Evolutionary conservation across 2,329 filamentous ascomycete species (phyloP), one percentile per base, ranked within the genome.

Genomic region (Cladosporium cucumerinum): DNA sequence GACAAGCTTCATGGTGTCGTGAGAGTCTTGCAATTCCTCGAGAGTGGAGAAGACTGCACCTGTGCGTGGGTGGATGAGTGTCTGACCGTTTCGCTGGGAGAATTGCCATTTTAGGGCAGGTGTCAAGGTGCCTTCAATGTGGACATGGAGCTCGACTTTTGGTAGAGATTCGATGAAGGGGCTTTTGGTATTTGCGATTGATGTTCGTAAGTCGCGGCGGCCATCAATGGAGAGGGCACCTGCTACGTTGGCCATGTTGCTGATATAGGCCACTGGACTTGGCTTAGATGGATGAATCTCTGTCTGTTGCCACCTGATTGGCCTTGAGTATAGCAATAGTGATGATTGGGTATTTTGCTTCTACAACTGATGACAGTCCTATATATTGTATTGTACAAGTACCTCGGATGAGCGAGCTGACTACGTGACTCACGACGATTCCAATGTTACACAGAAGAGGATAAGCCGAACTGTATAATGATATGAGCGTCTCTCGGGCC

Each of bases 81-180:
- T 63, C 46, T 66, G 59, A 30, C 57, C 58, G 66, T 82, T 82
- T 23, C 77, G 75, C 30, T 76, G 73, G 2, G 80, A 73, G 11
- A 82, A 72, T 30, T 75, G 75, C 79, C 79, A 82, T 60, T 76
- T 74, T 1, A 82, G 71, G 21, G 74, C 69, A 0, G 80, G 77
- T 1, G 73, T 76, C n/a, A 82, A 70, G 1, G 78, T 81, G 7
- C 80, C 80, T 73, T 82, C 81, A 58, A 82, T 80, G 69, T 82
- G 80, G 25, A 82, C 65, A 67, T 82, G 80, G 7, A 82, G 78
- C 67, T 82, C 80, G 26, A 81, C 76, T 62, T 82, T 82, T 6
- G 80, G 80, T 0, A 81, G 70, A 1, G 67, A 58, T 0, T 69
- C 65, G 43, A 80, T 76, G 65, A 78, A 79, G 16, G 78, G 46